Evolutionary conservation across 179 eudicot species (phyloP).

Genomic region (Amaranthus tricolor): DNA sequence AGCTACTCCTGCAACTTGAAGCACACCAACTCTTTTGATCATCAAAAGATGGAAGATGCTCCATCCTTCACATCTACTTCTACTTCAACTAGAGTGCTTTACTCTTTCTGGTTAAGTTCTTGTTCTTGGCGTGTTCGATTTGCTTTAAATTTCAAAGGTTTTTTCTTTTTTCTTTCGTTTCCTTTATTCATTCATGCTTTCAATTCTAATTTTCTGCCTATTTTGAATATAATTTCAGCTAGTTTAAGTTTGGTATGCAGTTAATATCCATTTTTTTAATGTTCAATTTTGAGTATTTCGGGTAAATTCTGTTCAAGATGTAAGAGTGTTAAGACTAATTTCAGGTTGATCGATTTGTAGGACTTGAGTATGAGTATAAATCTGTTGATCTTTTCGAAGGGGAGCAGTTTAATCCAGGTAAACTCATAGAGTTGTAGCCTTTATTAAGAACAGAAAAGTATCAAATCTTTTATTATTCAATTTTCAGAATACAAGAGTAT

Average conservation of each 20-base stretch:
- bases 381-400: slow-evolving; percentile 54
- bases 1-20: not conserved
- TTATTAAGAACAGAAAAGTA: not conserved
- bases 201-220: slow-evolving; percentile 4
- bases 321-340: not conserved
- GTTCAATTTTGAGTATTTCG: not conserved
- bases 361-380: slow-evolving; percentile 47
- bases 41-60: slow-evolving; percentile 16
- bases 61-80: slow-evolving; percentile 13
- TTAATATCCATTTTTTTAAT: not conserved
- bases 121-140: slow-evolving; percentile 70
- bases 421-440: not conserved
- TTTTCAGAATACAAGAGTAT: not conserved
- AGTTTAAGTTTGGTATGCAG: not conserved
- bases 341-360: slow-evolving; percentile 20
- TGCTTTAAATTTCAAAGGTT: slow-evolving; percentile 62
- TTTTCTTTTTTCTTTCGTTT: not conserved
- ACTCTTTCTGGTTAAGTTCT: slow-evolving; percentile 61
- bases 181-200: not conserved
- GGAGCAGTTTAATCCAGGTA: slow-evolving; percentile 54
- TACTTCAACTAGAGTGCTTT: slow-evolving; percentile 32
- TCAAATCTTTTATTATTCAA: not conserved
- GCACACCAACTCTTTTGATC: not conserved
- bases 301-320: not conserved
- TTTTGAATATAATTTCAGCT: not conserved